These are phyloP conservation scores for Sphaceloma murrayae DNA, from an alignment of 2,329 filamentous ascomycete genomes.

Conservation along the genomic window DNA sequence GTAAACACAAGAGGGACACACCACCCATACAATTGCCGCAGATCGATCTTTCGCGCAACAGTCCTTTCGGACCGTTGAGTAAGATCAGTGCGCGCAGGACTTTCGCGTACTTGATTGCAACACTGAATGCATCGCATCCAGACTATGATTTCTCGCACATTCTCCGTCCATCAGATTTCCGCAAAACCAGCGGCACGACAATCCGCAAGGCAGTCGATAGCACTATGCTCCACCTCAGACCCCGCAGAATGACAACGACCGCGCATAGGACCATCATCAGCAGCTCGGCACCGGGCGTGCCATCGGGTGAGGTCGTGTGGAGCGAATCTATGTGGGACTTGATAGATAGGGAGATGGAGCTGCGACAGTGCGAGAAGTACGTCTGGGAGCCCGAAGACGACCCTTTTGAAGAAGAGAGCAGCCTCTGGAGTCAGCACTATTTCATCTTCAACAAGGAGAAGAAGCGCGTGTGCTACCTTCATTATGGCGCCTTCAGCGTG, in stretches of 20 bases:
- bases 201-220: conserved; percentile 85
- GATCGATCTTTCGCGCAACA: conserved; percentile 68
- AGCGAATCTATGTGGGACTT: conserved; percentile 83
- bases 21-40: conserved; percentile 27
- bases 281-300: conserved; percentile 17
- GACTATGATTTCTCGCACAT: conserved; percentile 97
- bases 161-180: conserved; percentile 80
- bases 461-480: conserved; percentile 90
- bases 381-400: conserved; percentile 83
- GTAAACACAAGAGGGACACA: conserved; percentile 30
- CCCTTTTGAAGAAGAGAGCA: conserved; percentile 82
- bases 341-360: conserved; percentile 88
- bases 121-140: conserved; percentile 86
- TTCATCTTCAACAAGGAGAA: conserved; percentile 93
- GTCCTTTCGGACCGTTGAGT: conserved; percentile 83
- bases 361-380: conserved; percentile 82
- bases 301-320: conserved; percentile 47
- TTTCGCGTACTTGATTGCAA: conserved; percentile 93
- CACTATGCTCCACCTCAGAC: conserved; percentile 76
- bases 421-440: conserved; percentile 92
- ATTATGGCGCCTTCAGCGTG: conserved; percentile 77
- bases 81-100: conserved; percentile 82
- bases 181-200: conserved; percentile 67
- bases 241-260: conserved; percentile 42
- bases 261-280: conserved; percentile 20